These are phyloP conservation scores for Penicillium cosmopolitanum DNA, from an alignment of 495 filamentous ascomycete species.

Conservation along the genomic window DNA sequence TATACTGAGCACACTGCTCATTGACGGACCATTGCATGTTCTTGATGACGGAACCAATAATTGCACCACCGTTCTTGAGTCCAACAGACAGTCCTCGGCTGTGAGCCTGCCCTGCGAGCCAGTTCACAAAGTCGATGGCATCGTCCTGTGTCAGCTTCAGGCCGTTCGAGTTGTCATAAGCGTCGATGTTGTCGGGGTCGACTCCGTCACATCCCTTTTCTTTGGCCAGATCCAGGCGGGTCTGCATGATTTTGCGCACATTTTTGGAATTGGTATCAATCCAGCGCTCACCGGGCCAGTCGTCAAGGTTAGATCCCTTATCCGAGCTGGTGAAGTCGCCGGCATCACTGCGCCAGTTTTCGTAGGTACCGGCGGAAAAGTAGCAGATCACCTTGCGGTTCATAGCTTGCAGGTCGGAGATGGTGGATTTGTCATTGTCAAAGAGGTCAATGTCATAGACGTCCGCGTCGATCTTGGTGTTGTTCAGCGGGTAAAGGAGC, in stretches of 20 bases:
- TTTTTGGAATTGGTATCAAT: constrained; percentile 58
- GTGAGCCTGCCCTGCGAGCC: constrained; percentile 58
- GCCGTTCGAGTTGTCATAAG: constrained; percentile 61
- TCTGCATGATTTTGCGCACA: constrained; percentile 64
- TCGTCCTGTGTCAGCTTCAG: constrained; percentile 57
- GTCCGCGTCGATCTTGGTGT: constrained; percentile 48
- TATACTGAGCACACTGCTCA: constrained; percentile 68
- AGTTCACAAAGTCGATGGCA: constrained; percentile 60
- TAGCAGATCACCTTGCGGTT: constrained; percentile 71
- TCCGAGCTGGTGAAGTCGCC: constrained; percentile 54
- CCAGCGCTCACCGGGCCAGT: constrained; percentile 72
- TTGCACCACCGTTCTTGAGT: constrained; percentile 66
- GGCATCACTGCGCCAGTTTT: constrained; percentile 61
- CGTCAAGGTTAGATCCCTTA: constrained; percentile 55
- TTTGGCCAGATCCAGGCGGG: constrained; percentile 57
- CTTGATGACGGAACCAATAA: constrained; percentile 58
- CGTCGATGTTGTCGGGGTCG: constrained; percentile 75
- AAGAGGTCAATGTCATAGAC: constrained; percentile 69
- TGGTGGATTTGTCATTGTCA: constrained; percentile 47
- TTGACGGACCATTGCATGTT: constrained; percentile 71
- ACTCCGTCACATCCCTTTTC: constrained; percentile 70
- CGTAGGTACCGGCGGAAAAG: constrained; percentile 69
- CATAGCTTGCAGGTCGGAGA: constrained; percentile 49
- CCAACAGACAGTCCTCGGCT: constrained; percentile 56
- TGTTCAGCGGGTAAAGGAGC: constrained; percentile 45